A percentile compares a stretch with the other conserved stretches of the same genome.
Evolutionary conservation across 495 filamentous ascomycete genomes (phyloP).

Genomic region (Acidomyces sp.): DNA sequence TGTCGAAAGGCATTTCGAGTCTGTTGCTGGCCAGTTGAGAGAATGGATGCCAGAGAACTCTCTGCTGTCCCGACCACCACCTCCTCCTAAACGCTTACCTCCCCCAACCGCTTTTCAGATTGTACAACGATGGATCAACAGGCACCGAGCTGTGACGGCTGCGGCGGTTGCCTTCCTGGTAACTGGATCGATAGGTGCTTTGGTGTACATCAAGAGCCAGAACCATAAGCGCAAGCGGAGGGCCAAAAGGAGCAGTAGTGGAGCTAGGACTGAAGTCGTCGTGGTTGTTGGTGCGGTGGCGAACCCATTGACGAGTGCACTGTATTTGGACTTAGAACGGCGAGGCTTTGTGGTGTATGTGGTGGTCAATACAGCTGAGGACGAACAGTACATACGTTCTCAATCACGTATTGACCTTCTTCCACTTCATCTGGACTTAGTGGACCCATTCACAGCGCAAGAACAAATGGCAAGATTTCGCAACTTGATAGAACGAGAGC

Average conservation of each 20-base stretch:
- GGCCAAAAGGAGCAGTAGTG: slow-evolving; percentile 64
- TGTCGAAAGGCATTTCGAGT: slow-evolving; percentile 64
- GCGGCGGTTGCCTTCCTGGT: slow-evolving; percentile 55
- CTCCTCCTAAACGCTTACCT: slow-evolving; percentile 36
- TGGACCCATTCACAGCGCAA: slow-evolving; percentile 38
- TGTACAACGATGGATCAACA: slow-evolving; percentile 48
- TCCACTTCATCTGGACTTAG: slow-evolving; percentile 70
- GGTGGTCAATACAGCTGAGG: slow-evolving; percentile 62
- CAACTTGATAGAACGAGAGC: slow-evolving; percentile 54
- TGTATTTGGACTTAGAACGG: slow-evolving; percentile 74
- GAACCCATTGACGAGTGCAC: slow-evolving; percentile 64
- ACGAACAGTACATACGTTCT: slow-evolving; percentile 65
- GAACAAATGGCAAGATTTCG: slow-evolving; percentile 52
- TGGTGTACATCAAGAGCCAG: slow-evolving; percentile 50
- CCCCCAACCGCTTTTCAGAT: slow-evolving; percentile 34
- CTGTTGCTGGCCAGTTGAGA: slow-evolving; percentile 49
- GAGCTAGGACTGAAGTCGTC: slow-evolving; percentile 79
- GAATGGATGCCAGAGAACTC: slow-evolving; percentile 25
- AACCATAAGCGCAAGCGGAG: slow-evolving; percentile 51
- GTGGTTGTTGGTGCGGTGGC: slow-evolving; percentile 66
- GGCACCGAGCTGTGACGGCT: slow-evolving; percentile 56
- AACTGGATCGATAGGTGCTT: slow-evolving; percentile 38
- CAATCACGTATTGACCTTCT: slow-evolving; percentile 67
- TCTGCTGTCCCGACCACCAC: slow-evolving; percentile 37
- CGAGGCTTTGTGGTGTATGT: slow-evolving; percentile 90